Percentiles rank a stretch among this genome's conserved stretches.
phyloP scores from a whole-genome alignment of 345 rosid species.

The Acer yangbiense region DNA sequence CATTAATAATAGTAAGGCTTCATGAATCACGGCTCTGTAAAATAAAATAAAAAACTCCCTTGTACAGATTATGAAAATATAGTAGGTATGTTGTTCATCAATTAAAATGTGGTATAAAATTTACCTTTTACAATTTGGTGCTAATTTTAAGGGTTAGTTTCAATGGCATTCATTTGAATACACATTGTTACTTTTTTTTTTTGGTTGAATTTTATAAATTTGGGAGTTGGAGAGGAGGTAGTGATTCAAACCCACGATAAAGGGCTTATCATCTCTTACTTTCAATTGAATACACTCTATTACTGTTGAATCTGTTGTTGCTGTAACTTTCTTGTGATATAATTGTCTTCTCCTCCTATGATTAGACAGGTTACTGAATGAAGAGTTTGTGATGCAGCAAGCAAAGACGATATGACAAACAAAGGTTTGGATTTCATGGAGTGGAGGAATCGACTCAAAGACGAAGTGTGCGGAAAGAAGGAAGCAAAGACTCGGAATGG shows the following conservation, averaged over 20 bases:
- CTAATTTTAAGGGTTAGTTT: not conserved
- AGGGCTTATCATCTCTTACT: no score
- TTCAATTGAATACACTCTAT: no score
- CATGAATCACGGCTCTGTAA: not conserved
- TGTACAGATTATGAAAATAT: not conserved
- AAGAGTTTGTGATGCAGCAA: conserved; percentile 7
- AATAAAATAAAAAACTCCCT: no score
- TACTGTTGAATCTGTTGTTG: not conserved
- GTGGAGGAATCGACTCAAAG: no score
- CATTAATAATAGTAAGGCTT: not conserved
- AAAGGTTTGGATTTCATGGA: no score
- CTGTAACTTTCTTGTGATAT: conserved; percentile 2
- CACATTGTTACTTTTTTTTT: no score
- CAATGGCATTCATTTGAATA: not conserved
- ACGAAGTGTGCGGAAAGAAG: no score
- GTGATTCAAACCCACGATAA: no score
- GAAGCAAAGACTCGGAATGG: no score
- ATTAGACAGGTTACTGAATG: not conserved
- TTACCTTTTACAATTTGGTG: not conserved
- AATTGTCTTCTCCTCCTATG: not conserved
- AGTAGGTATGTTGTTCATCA: not conserved
- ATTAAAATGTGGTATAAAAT: not conserved
- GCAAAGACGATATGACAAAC: no score
- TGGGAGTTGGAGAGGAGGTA: no score
- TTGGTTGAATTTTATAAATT: no score